Evolutionary conservation across 768 basidiomycete species (phyloP).

Genomic region (Lactarius indigo): DNA sequence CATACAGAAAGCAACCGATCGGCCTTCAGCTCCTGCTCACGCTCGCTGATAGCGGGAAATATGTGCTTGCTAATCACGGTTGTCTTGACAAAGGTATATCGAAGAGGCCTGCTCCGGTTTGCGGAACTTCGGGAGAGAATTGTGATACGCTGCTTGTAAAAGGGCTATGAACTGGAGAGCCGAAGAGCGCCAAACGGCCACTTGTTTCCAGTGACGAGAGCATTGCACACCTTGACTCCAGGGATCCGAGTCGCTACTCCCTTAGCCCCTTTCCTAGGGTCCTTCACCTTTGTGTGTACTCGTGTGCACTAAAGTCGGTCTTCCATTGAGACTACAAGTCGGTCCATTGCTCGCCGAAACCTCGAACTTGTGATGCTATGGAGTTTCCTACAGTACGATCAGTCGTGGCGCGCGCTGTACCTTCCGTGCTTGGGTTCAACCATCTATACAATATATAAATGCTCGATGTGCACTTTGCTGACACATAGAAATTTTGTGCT

Average conservation of each 20-base stretch:
- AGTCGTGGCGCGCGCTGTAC: too few species aligned
- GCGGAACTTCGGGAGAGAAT: slow-evolving; percentile 24
- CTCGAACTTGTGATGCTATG: too few species aligned
- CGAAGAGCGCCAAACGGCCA: neutral
- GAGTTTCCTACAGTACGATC: too few species aligned
- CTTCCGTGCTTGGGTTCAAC: too few species aligned
- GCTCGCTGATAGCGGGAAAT: slow-evolving; percentile 31
- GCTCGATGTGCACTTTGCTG: too few species aligned
- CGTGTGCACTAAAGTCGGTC: neutral
- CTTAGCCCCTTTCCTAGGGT: slow-evolving; percentile 52
- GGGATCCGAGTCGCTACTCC: too few species aligned
- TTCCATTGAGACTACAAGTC: too few species aligned
- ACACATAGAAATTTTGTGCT: too few species aligned
- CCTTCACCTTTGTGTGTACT: neutral
- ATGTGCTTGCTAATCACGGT: slow-evolving; percentile 81
- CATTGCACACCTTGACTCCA: slow-evolving; percentile 4
- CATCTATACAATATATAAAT: too few species aligned
- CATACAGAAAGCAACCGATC: neutral
- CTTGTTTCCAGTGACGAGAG: too few species aligned
- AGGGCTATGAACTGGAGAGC: slow-evolving; percentile 18
- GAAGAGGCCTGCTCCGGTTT: slow-evolving; percentile 37
- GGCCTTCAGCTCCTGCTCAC: neutral
- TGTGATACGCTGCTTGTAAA: neutral
- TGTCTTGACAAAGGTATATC: slow-evolving; percentile 78
- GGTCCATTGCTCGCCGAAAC: too few species aligned